These are phyloP conservation scores for Schwanniomyces sp. DNA, from an alignment of 805 yeast genomes.

Conservation along the genomic window DNA sequence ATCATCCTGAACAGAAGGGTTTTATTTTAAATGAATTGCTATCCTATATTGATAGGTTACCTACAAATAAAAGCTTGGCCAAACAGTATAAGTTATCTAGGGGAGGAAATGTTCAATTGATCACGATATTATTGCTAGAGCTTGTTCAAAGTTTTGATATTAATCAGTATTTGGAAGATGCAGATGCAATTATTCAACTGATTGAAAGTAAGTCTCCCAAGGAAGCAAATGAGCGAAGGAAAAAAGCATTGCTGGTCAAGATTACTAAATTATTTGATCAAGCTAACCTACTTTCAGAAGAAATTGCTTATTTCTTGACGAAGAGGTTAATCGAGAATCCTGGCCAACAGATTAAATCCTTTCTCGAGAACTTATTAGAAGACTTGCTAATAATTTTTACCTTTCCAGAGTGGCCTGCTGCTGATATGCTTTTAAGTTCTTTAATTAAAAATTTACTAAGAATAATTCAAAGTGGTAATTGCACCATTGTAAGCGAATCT, in stretches of 20 bases:
- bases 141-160: slow-evolving; percentile 41
- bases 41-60: slow-evolving; percentile 48
- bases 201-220: background rate
- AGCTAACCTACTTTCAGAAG: slow-evolving; percentile 16
- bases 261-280: background rate
- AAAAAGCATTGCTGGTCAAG: slow-evolving; percentile 1
- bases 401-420: slow-evolving; percentile 63
- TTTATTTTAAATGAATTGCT: slow-evolving; percentile 64
- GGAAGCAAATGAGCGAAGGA: slow-evolving; percentile 3
- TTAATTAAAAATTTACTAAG: slow-evolving; percentile 44
- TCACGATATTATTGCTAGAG: slow-evolving; percentile 45
- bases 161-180: slow-evolving; percentile 1
- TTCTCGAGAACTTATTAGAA: slow-evolving; percentile 53
- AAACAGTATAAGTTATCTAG: slow-evolving; percentile 43
- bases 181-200: slow-evolving; percentile 3
- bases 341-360: slow-evolving; percentile 27
- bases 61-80: slow-evolving; percentile 43
- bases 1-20: slow-evolving; percentile 50
- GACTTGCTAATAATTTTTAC: slow-evolving; percentile 54
- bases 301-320: slow-evolving; percentile 23
- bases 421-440: slow-evolving; percentile 49
- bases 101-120: slow-evolving; percentile 50
- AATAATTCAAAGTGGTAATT: slow-evolving; percentile 37
- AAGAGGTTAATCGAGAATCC: slow-evolving; percentile 20
- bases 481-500: slow-evolving; percentile 45